A percentile compares a stretch with the other conserved stretches of the same genome.
Evolutionary conservation across 345 rosid genomes (phyloP).

Genomic region (Punica granatum): DNA sequence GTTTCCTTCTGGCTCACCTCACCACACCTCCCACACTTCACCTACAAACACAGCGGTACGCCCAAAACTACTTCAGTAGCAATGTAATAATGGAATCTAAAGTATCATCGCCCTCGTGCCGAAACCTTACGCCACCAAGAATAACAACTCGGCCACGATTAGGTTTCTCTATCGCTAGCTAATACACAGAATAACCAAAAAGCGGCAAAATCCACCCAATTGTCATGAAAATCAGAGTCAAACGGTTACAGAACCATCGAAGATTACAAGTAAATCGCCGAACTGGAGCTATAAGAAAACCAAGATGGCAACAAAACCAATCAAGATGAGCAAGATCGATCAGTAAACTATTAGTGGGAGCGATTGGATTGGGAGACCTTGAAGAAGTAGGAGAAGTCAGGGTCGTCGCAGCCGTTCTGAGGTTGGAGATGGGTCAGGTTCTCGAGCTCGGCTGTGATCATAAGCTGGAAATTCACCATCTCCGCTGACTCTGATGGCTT

Average conservation of each 20-base stretch:
- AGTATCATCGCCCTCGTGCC: too few species aligned
- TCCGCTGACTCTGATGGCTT: too few species aligned
- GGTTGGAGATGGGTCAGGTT: constrained; percentile 75
- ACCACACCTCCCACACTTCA: constrained; percentile 76
- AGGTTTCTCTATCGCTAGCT: too few species aligned
- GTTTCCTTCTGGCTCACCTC: constrained; percentile 81
- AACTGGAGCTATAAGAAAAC: background rate
- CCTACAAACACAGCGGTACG: constrained; percentile 24
- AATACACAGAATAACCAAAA: too few species aligned
- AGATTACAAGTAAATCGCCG: background rate
- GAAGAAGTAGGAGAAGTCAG: constrained; percentile 68
- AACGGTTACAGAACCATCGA: background rate
- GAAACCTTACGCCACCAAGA: too few species aligned
- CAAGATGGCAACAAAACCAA: background rate
- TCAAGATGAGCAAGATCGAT: background rate
- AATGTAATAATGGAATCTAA: background rate
- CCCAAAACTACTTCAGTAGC: background rate
- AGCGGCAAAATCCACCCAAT: too few species aligned
- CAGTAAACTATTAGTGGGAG: too few species aligned
- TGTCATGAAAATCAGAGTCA: background rate
- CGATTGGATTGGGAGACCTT: constrained; percentile 33
- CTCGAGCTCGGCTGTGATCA: constrained; percentile 74
- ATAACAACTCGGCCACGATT: too few species aligned
- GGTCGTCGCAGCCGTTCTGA: constrained; percentile 73
- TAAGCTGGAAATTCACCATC: constrained; percentile 77